Conservation (phyloP, 2,329 filamentous ascomycete genomes). For the Karstenula rhodostoma region DNA sequence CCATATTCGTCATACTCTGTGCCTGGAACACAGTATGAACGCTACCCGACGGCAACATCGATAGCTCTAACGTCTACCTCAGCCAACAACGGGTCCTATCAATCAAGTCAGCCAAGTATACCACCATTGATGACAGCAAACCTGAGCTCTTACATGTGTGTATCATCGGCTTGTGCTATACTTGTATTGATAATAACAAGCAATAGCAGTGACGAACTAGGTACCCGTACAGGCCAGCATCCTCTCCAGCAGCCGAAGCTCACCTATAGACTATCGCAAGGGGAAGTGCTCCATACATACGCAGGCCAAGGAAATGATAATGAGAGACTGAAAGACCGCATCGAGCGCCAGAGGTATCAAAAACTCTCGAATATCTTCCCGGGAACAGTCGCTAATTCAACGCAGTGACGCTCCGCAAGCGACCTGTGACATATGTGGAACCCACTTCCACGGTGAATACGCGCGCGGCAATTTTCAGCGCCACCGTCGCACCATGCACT, state of each 20-base stretch:
- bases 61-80: not conserved
- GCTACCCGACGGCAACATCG: not conserved
- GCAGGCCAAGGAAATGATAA: not conserved
- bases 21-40: not conserved
- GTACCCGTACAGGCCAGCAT: not conserved
- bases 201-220: not conserved
- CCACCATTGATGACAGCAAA: not conserved
- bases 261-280: not conserved
- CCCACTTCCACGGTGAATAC: conserved; percentile 6
- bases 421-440: not conserved
- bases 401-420: not conserved
- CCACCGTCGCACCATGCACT: conserved; percentile 4
- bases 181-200: not conserved
- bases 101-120: not conserved
- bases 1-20: not conserved
- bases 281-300: not conserved
- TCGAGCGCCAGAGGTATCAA: not conserved
- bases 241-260: not conserved
- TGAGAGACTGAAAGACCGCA: not conserved
- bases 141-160: not conserved
- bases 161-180: not conserved
- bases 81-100: not conserved
- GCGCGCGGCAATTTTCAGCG: conserved; percentile 13
- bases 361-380: not conserved
- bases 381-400: not conserved